Base-by-base conservation (phyloP, 768 basidiomycete genomes). In the Macrolepiota albuminosa region DNA sequence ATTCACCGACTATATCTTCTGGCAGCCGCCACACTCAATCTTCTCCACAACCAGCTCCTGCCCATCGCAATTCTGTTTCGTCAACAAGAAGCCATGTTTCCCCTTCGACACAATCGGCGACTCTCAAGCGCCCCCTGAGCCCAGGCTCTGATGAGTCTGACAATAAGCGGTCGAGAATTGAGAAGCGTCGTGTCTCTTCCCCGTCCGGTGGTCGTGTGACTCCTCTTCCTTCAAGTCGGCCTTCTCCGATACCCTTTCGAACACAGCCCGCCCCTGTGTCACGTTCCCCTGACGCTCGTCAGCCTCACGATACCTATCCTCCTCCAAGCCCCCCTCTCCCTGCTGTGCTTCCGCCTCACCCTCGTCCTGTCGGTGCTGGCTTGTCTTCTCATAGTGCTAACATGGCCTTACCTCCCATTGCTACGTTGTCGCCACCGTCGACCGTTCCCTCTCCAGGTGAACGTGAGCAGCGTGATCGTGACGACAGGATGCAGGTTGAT, bases 231-330 rank as follows among this genome's bases (percentile, higher is more conserved):
- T 84, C 85, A 26, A 83, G 84, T 48, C 77, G 87, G 4, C 86
- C 84, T 0, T 89, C 88, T 21, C 88, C 89, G 2, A 83, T 83
- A 49, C 88, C 89, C 16, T 87, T 90, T 81, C 82, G 85, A 64
- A 84, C 82, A 3, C 89, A 89, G 67, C 84, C 63, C 1, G 59
- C 53, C 11, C 48, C 86, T 9, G 73, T 82, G 6, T 83, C 87
- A 13, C 86, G 81, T 67, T 89, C 89, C 24, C 87, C 87, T 21
- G 88, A 90, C 68, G 76, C 80, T 13, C 83, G 86, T 34, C 83
- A 82, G 54, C 57, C 67, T 2, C 68, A 73, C 55, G 83, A 83
- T 42, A 69, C 72, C 4, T 84, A 80, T 59, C 76, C 57, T 16
- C 57, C 80, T 40, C 75, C 82, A 57, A 78, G 79, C 64, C 85